Evolutionary conservation across 179 eudicot genomes (phyloP).

Genomic region (Amaranthus tricolor): DNA sequence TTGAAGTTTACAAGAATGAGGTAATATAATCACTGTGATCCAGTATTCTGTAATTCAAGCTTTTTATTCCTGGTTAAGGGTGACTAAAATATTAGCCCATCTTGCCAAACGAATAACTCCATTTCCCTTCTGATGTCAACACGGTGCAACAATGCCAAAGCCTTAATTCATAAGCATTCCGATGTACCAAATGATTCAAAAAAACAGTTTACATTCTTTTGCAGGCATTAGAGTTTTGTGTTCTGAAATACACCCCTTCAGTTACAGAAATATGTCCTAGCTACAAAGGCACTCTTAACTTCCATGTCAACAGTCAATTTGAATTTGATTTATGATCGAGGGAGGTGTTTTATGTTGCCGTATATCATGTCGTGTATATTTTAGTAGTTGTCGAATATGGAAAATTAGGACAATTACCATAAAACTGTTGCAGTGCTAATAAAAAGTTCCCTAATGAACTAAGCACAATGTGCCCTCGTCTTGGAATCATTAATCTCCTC

Average conservation of each 20-base stretch:
- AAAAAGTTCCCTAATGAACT: background rate
- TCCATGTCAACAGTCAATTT: background rate
- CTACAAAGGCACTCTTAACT: background rate
- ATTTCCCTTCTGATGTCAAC: background rate
- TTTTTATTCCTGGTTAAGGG: background rate
- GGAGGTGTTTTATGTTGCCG: background rate
- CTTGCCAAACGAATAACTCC: background rate
- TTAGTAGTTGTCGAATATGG: background rate
- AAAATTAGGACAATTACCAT: background rate
- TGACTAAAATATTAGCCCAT: background rate
- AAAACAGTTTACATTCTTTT: background rate
- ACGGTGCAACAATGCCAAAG: no score
- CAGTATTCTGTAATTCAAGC: background rate
- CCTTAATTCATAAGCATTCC: no score
- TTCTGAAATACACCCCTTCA: background rate
- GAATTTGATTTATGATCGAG: background rate
- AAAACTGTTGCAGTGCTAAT: background rate
- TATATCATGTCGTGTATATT: background rate
- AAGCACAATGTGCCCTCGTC: background rate
- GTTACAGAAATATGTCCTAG: background rate
- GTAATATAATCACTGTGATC: constrained; percentile 34
- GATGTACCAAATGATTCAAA: no score
- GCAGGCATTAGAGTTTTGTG: background rate
- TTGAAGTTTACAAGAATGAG: constrained; percentile 89
- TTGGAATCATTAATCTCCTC: background rate